Base-by-base conservation (phyloP, 495 filamentous ascomycete genomes). In the Penicillium taxi region DNA sequence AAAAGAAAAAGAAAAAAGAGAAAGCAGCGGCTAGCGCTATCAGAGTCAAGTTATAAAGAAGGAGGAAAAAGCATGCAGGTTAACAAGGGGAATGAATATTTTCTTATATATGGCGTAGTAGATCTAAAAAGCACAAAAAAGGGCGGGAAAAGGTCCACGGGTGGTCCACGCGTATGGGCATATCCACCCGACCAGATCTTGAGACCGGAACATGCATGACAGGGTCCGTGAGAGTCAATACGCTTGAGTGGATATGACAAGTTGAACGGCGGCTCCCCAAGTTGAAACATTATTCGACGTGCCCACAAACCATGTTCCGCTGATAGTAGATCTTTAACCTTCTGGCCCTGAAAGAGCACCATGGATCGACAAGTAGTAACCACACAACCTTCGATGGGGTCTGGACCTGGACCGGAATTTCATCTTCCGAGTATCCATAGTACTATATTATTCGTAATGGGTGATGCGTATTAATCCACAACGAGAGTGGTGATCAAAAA, bases 101-200 rank as follows among this genome's bases (percentile, higher is more conserved):
- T 30, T 29, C 31, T 44, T 44, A 37, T 30, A 44, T 31, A 34
- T 14, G 17, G 28, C 13, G 17, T 14, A 22, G 35, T n/a, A 26
- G 26, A 16, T 35, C 40, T 42, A 35, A 36, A 15, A 26, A 22
- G 40, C 26, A 22, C 25, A 34, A 38, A 41, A 44, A 32, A 32
- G 26, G 20, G 31, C 32, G 12, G 37, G 31, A 27, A 37, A 39
- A 22, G 35, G 44, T 14, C 35, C 32, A 35, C 39, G 42, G 27
- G 47, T 50, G 41, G 41, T n/a, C n/a, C n/a, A n/a, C n/a, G n/a
- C n/a, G n/a, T n/a, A n/a, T 44, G 52, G 36, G 14, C 39, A 49
- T 50, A 46, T 32, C 49, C 58, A 64, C 50, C 60, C 26, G 60
- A 61, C 53, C 50, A 37, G 49, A 42, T 52, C 52, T 50, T 52